Percentiles rank a stretch among this genome's conserved stretches.
Conservation (phyloP, 768 basidiomycete genomes). For the Cantharellus cinnabarinus region DNA sequence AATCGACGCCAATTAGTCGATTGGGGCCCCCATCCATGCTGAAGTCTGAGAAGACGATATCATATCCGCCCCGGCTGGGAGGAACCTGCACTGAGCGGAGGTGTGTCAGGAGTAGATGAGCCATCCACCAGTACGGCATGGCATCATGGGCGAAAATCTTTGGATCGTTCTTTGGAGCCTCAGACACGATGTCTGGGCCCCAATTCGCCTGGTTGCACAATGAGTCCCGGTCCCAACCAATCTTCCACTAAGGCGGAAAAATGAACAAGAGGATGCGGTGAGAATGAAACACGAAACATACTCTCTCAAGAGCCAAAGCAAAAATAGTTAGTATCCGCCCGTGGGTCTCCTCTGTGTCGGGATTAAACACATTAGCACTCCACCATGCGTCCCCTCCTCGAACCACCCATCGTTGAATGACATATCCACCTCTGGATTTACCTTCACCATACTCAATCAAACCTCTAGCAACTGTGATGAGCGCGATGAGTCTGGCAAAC, state of each 20-base stretch:
- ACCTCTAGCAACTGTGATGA: slow-evolving; percentile 17
- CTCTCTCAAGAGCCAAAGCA: neutral
- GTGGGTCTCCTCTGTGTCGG: slow-evolving; percentile 12
- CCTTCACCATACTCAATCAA: slow-evolving; percentile 20
- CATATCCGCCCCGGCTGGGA: neutral
- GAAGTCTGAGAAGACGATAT: neutral
- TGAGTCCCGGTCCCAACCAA: slow-evolving; percentile 22
- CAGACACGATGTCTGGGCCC: neutral
- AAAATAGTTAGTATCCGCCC: slow-evolving; percentile 7
- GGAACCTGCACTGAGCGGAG: neutral
- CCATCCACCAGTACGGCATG: slow-evolving; percentile 22
- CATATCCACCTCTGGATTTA: slow-evolving; percentile 9
- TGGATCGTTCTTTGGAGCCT: neutral
- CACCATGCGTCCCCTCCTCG: slow-evolving; percentile 2
- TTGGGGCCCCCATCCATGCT: neutral
- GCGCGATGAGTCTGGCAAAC: slow-evolving; percentile 18
- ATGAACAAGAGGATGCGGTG: neutral
- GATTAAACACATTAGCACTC: neutral
- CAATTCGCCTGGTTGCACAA: slow-evolving; percentile 9
- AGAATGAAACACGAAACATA: neutral
- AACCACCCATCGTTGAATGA: slow-evolving; percentile 6
- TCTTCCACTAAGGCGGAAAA: slow-evolving; percentile 15
- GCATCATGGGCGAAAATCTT: slow-evolving; percentile 12
- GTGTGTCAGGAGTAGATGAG: slow-evolving; percentile 1
- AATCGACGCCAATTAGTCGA: neutral